These are phyloP conservation scores for Volvox carteri DNA, from an alignment of 163 green algal species.

Conservation along the genomic window DNA sequence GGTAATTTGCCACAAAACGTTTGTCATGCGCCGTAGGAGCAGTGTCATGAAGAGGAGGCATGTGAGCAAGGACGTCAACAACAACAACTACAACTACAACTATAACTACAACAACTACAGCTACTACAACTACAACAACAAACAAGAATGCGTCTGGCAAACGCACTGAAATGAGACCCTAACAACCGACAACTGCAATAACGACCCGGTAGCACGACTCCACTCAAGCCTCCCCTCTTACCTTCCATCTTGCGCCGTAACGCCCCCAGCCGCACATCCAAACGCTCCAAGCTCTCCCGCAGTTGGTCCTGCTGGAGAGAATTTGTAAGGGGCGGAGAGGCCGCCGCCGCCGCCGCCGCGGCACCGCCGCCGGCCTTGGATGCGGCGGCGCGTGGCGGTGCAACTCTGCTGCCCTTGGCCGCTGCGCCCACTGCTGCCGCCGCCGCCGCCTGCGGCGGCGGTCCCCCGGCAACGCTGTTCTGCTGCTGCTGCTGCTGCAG, in stretches of 20 bases:
- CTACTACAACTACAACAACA: too few species aligned
- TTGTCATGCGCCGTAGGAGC: too few species aligned
- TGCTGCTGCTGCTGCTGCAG: not conserved
- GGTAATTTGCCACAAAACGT: too few species aligned
- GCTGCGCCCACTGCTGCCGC: not conserved
- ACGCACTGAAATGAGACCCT: too few species aligned
- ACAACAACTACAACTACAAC: too few species aligned
- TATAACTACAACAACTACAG: too few species aligned
- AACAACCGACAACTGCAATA: too few species aligned
- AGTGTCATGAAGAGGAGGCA: too few species aligned
- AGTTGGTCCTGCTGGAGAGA: constrained; percentile 58
- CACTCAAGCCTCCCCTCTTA: too few species aligned
- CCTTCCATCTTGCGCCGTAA: constrained; percentile 55
- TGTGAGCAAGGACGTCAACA: too few species aligned
- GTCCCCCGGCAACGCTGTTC: not conserved
- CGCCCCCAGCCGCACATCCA: constrained; percentile 57
- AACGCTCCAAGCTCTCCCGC: constrained; percentile 62
- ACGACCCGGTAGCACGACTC: too few species aligned
- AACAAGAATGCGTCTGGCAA: too few species aligned
- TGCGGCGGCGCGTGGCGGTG: not conserved
- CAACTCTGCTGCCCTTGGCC: not conserved
- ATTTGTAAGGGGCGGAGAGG: constrained; percentile 42
- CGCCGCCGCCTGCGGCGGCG: not conserved
- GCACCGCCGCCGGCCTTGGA: not conserved
- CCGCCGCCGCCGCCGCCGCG: not conserved